Conservation (phyloP, 768 basidiomycete species). For the Boletus bicolor region DNA sequence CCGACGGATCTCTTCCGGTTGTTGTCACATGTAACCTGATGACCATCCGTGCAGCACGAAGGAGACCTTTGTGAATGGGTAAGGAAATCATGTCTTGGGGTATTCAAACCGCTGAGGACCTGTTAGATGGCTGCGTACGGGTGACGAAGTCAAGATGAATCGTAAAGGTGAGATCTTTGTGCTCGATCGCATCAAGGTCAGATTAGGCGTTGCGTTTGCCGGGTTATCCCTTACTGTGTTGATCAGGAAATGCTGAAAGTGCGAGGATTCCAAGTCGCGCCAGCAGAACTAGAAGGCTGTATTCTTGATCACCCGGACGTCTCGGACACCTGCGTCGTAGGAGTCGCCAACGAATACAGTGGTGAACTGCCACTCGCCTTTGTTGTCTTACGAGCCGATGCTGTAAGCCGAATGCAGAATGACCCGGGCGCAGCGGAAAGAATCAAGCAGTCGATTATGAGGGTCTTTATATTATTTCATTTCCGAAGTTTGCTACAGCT, state of each 20-base stretch:
- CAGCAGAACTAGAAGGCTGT: constrained; percentile 66
- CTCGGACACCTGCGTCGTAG: constrained; percentile 60
- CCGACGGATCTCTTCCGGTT: neutral
- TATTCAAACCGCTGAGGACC: neutral
- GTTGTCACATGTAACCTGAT: constrained; percentile 3
- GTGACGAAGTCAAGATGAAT: constrained; percentile 68
- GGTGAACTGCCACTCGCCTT: constrained; percentile 75
- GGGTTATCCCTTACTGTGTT: neutral
- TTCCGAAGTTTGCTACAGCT: neutral
- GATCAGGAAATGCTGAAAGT: constrained; percentile 70
- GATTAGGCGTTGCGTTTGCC: neutral
- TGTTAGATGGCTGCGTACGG: constrained; percentile 61
- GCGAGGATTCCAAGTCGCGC: constrained; percentile 54
- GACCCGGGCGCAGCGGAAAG: constrained; percentile 32
- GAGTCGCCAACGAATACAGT: constrained; percentile 68
- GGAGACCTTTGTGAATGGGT: constrained; percentile 58
- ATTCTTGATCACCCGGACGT: constrained; percentile 60
- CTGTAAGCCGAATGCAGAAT: constrained; percentile 35
- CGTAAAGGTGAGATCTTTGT: constrained; percentile 60
- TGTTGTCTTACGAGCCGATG: constrained; percentile 48
- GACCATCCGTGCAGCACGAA: constrained; percentile 42
- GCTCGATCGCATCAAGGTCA: constrained; percentile 73
- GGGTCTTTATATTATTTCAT: constrained; percentile 39
- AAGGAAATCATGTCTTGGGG: neutral
- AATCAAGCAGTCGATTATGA: constrained; percentile 43